Evolutionary conservation across 2,329 filamentous ascomycete genomes (phyloP), one percentile per base, ranked within the genome.

Genomic region (Penicillium glabrum): DNA sequence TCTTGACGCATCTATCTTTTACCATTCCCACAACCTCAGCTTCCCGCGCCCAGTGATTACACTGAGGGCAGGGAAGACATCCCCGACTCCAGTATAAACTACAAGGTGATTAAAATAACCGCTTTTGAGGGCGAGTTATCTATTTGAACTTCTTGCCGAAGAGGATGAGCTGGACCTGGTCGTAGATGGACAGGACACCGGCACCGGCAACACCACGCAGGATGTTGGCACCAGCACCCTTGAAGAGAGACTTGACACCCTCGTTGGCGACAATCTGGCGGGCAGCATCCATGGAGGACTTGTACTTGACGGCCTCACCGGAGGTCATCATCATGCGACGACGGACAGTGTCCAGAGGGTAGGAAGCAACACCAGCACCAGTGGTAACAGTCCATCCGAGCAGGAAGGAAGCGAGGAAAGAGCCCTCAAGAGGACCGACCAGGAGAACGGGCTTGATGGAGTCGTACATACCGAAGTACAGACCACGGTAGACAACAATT

Each of bases 391-490:
- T 84, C 95, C 95, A 99, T 79, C 95, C 95, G 82, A 99, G 95
- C 78, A 86, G 77, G 92, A 99, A 99, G 71, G 95, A 99, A 80
- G 95, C 95, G 76, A 99, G 85, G 93, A 99, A 99, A 91, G 93
- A 97, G 85, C 93, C 93, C 84, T 92, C 87, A 74, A 99, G 91
- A 80, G 79, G 65, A 79, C 95, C 95, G 79, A 89, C 87, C 69
- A 99, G 91, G 82, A 98, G 81, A 77, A 98, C 91, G 73, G 95
- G 95, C 92, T 99, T 99, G 87, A 99, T 89, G 73, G 95, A 99
- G 86, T 99, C 95, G 92, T 99, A 99, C 90, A 99, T 90, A 80
- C 95, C 95, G 90, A 99, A 99, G 93, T 99, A 99, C 75, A 99
- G 92, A 97, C 95, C 95, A 91, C 95, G 95, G 91, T 99, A 99